Evolutionary conservation across 2,329 filamentous ascomycete genomes (phyloP), one percentile per base, ranked within the genome.

Genomic region (Didymella pomorum): DNA sequence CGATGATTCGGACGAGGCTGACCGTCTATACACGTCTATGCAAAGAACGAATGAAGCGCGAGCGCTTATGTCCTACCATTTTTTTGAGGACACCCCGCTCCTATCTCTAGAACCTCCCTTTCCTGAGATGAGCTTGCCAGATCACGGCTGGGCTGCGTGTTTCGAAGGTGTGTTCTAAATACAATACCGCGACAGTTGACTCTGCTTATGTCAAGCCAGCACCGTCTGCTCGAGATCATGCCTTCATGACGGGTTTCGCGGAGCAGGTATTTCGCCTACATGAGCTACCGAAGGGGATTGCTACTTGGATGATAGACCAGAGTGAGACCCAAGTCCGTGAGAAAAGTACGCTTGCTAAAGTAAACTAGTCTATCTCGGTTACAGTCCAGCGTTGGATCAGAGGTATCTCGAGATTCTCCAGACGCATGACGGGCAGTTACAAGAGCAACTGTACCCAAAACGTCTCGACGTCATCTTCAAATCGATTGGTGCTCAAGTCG

Each of bases 1-100:
- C 87, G 67, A 97, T 84, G 26, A 92, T 89, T 62, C 96, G 81
- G 81, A 96, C 9, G 78, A 74, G 28, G 72, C 80, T 6, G 76
- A 80, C 56, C 83, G 83, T 62, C 75, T 89, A 28, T 77, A 83
- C 58, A 77, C 81, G 60, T 87, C 87, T 35, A 81, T 90, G 64
- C 79, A 81, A 60, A 81, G 87, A 65, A 89, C 86, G 2, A 86
- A 88, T 68, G 85, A 84, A 26, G 78, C 85, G 39, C 78, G 83
- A 20, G 71, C 77, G 16, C 79, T 83, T n/a, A 79, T 80, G 50
- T 74, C 75, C 4, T 90, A 85, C 78, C 80, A 82, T 50, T 89
- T 89, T 69, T 89, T 78, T 52, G 48, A 66, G 7, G 48, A 71
- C 14, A 45, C 51, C 57, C 51, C 49, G 46, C 12, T 55, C 29